A percentile compares a stretch with the other conserved stretches of the same genome.
Evolutionary conservation across 75 land plant species (phyloP).

Genomic region (Sequoia sempervirens): DNA sequence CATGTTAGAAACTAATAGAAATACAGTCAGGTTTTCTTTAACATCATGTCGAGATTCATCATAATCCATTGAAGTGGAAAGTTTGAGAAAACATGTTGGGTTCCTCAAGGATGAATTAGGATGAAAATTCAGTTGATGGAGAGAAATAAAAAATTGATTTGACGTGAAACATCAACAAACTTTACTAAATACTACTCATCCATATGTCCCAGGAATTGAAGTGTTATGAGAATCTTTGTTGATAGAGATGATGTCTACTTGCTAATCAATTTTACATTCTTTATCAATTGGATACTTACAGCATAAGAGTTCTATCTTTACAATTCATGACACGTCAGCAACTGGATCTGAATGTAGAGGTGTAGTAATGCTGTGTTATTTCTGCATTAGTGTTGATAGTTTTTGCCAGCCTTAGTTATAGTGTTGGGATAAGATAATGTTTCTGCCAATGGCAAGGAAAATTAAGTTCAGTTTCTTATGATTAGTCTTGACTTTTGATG

Average conservation of each 20-base stretch:
- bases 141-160: background rate
- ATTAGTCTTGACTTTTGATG: background rate
- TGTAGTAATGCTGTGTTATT: background rate
- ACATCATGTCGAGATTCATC: background rate
- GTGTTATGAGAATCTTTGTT: background rate
- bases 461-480: background rate
- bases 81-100: background rate
- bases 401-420: background rate
- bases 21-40: background rate
- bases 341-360: background rate
- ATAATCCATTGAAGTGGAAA: background rate
- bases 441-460: background rate
- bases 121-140: background rate
- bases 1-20: background rate
- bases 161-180: background rate
- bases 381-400: background rate
- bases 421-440: background rate
- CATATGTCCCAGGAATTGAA: background rate
- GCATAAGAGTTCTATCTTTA: background rate
- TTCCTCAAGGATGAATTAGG: background rate
- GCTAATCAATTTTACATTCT: background rate
- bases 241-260: background rate
- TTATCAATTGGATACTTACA: background rate
- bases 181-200: background rate
- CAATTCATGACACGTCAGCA: background rate